phyloP scores from a whole-genome alignment of 257 asterid species.

The Handroanthus guayacan region DNA sequence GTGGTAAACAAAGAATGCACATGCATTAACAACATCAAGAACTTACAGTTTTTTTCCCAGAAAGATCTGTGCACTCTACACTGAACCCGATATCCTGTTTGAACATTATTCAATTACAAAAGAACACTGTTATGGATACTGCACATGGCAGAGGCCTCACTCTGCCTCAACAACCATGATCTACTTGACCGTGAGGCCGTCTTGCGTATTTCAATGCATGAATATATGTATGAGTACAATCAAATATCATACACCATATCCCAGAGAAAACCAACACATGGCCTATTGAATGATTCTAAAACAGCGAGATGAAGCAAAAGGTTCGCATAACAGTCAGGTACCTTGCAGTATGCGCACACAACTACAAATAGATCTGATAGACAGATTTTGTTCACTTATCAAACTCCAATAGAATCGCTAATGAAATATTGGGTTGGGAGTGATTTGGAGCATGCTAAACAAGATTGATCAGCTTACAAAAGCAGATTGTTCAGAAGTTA shows the following conservation, averaged over 20 bases:
- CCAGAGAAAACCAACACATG: not conserved
- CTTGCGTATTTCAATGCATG: not conserved
- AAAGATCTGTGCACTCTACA: constrained; percentile 73
- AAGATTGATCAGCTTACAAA: not conserved
- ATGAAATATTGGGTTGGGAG: not conserved
- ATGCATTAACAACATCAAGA: constrained; percentile 33
- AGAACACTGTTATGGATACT: constrained; percentile 22
- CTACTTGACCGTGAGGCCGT: not conserved
- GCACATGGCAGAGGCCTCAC: constrained; percentile 31
- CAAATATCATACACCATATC: not conserved
- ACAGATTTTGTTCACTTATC: not conserved
- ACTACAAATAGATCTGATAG: not conserved
- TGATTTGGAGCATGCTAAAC: not conserved
- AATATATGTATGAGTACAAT: not conserved
- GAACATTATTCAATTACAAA: constrained; percentile 36
- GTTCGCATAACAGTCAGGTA: not conserved
- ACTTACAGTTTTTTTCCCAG: constrained; percentile 79
- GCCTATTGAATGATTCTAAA: not conserved
- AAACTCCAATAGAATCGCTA: constrained; percentile 9
- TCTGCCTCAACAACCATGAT: constrained; percentile 26
- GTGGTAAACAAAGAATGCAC: not conserved
- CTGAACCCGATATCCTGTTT: constrained; percentile 93
- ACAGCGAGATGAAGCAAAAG: not conserved
- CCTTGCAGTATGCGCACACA: not conserved
- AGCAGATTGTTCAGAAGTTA: not conserved